Base-by-base conservation (phyloP, 2,329 filamentous ascomycete species). In the Cladosporium sp. region DNA sequence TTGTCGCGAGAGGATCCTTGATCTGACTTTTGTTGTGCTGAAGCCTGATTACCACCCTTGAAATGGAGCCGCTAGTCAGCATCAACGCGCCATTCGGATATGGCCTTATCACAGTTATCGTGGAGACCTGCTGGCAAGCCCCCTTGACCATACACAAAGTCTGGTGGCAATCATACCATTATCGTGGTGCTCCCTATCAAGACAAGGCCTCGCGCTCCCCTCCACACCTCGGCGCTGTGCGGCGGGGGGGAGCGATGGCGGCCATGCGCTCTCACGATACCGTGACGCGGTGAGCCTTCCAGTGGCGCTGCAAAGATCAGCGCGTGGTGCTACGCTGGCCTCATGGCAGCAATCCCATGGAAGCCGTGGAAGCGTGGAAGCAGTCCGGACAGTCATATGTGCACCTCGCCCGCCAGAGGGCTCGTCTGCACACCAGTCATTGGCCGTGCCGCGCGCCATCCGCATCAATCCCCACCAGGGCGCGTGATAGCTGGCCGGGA, bases 401-500 rank as follows among this genome's bases (percentile, higher is more conserved):
- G 60, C 60, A 56, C 56, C 32, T 16, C 30, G 48, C 48, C 60
- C 49, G 36, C 34, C 23, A 51, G 16, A 56, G 23, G 10, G 30
- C 13, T 28, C 32, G n/a, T 63, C 60, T 63, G 60, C 60, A 63
- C 49, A 54, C 30, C 36, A 39, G 30, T 62, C 59, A 62, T 62
- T 54, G 59, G 59, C 59, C 23, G 60, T 63, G 60, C 48, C 60
- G 60, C 32, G 60, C 32, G 48, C 25, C 48, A 28, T 30, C 49
- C 36, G 46, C 48, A 23, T 30, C 25, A 25, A 28, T 30, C 49
- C 36, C 59, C 59, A 63, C 60, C 21, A 36, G 14, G 30, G 30
- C 60, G 60, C 60, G 60, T 63, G 60, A 63, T 63, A 61, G 32
- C 60, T 63, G 32, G 49, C 60, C 25, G 34, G 49, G 60, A 63